These are phyloP conservation scores for Didymella lethalis DNA, from an alignment of 2,329 filamentous ascomycete species.

Conservation along the genomic window DNA sequence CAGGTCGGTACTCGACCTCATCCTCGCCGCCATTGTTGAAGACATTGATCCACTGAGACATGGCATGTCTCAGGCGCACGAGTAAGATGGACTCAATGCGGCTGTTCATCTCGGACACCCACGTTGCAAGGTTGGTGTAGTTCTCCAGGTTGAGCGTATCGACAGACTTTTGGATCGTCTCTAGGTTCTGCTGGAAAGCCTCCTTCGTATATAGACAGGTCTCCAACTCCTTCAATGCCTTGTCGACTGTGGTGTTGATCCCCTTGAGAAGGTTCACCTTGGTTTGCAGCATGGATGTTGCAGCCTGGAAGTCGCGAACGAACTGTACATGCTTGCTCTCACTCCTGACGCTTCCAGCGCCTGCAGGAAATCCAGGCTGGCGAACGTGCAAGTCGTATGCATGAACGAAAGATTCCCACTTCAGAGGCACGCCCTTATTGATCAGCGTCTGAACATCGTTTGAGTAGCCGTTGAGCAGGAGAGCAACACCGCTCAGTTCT, in stretches of 20 bases:
- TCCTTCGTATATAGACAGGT: constrained; percentile 81
- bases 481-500: constrained; percentile 85
- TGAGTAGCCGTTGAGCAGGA: constrained; percentile 87
- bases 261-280: constrained; percentile 82
- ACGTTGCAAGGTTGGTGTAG: constrained; percentile 89
- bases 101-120: constrained; percentile 87
- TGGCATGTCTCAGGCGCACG: constrained; percentile 81
- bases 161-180: constrained; percentile 87
- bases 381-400: constrained; percentile 90
- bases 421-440: constrained; percentile 83
- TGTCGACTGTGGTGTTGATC: constrained; percentile 83
- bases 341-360: constrained; percentile 63
- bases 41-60: constrained; percentile 84
- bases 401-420: constrained; percentile 98
- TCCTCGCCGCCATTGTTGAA: constrained; percentile 66
- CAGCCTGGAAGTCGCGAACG: constrained; percentile 88
- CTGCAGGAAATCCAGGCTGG: constrained; percentile 65
- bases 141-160: constrained; percentile 97
- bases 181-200: constrained; percentile 81
- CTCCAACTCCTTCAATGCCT: constrained; percentile 81
- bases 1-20: constrained; percentile 37
- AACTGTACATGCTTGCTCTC: constrained; percentile 98
- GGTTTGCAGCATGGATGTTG: constrained; percentile 84
- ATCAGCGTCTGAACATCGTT: constrained; percentile 88
- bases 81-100: constrained; percentile 84